Percentiles rank a stretch among this genome's conserved stretches.
phyloP scores from a whole-genome alignment of 2,329 filamentous ascomycete genomes.

The Magnaporthales sp. region DNA sequence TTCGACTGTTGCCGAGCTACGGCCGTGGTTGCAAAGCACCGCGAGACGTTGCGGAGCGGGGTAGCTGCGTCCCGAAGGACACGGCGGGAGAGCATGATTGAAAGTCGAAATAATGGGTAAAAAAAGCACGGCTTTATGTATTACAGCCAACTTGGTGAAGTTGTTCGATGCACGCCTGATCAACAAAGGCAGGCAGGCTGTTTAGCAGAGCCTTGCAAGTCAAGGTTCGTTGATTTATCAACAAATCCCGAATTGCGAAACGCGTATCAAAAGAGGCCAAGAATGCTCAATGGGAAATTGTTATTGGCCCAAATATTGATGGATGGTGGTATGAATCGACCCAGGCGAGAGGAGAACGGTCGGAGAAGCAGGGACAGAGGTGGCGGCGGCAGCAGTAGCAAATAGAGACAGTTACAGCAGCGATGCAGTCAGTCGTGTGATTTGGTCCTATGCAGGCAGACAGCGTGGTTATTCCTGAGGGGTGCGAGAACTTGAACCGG shows the following conservation, averaged over 20 bases:
- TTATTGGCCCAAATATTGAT: background rate
- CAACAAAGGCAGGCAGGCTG: background rate
- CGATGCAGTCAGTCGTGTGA: background rate
- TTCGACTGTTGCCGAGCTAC: slow-evolving; percentile 27
- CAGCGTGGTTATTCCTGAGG: slow-evolving; percentile 2
- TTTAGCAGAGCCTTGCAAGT: background rate
- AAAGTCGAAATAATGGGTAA: background rate
- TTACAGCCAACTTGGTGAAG: background rate
- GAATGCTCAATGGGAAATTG: background rate
- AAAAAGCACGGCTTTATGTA: background rate
- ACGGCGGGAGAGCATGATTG: slow-evolving; percentile 41
- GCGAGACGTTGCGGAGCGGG: slow-evolving; percentile 35
- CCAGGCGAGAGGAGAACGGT: background rate
- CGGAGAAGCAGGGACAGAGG: background rate
- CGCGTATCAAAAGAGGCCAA: background rate
- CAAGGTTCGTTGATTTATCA: background rate
- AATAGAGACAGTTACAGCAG: background rate
- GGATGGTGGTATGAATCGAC: background rate
- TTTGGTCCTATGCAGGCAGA: background rate
- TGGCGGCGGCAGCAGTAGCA: background rate
- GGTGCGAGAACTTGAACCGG: background rate
- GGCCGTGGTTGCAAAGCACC: slow-evolving; percentile 50
- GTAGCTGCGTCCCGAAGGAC: slow-evolving; percentile 35
- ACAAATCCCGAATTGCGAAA: background rate
- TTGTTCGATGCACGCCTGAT: background rate